Conservation (phyloP, 1,284 basidiomycete genomes). For the Ceratobasidium sp. region DNA sequence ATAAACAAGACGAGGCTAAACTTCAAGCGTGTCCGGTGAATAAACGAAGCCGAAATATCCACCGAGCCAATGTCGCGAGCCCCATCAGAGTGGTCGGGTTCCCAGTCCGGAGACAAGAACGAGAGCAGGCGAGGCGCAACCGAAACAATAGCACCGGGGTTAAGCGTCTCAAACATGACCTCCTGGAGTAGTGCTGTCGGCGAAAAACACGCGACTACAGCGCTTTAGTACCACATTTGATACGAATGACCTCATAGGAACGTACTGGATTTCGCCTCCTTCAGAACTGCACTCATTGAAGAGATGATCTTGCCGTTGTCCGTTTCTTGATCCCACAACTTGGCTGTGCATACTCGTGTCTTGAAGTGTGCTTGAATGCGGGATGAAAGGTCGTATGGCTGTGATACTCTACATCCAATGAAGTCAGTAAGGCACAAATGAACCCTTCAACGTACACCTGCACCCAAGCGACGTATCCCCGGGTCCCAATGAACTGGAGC, state of each 20-base stretch:
- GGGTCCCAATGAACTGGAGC: slow-evolving; percentile 4
- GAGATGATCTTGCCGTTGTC: neutral
- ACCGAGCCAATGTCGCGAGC: neutral
- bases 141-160: neutral
- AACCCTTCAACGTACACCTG: slow-evolving; percentile 21
- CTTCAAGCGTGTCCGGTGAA: slow-evolving; percentile 31
- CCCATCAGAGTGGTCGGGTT: neutral
- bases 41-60: neutral
- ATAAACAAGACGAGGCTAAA: slow-evolving; percentile 35
- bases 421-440: neutral
- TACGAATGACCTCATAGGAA: slow-evolving; percentile 19
- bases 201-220: slow-evolving; percentile 19
- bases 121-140: slow-evolving; percentile 28
- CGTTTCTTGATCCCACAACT: slow-evolving; percentile 7
- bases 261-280: slow-evolving; percentile 9
- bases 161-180: slow-evolving; percentile 20
- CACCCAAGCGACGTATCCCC: slow-evolving; percentile 19
- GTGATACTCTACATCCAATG: slow-evolving; percentile 13
- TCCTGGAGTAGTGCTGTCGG: slow-evolving; percentile 3
- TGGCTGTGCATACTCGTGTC: slow-evolving; percentile 28
- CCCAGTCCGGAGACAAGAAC: slow-evolving; percentile 27
- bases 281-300: neutral
- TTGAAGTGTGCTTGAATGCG: slow-evolving; percentile 37
- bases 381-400: slow-evolving; percentile 40
- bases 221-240: neutral